phyloP scores from a whole-genome alignment of 1,284 basidiomycete genomes.

The Trametes sp. region DNA sequence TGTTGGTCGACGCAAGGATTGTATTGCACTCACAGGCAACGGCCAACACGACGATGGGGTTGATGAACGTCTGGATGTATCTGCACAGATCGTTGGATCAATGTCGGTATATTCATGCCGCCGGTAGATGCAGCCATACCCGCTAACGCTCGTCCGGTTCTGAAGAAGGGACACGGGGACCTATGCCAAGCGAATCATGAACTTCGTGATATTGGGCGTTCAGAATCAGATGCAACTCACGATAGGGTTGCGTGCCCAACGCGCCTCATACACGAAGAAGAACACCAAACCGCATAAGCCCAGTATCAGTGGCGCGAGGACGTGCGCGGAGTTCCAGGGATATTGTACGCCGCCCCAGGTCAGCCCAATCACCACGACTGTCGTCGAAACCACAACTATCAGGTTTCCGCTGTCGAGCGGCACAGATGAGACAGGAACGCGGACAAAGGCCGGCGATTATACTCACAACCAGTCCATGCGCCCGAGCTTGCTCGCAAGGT shows the following conservation, averaged over 20 bases:
- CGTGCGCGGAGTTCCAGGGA: conserved; percentile 20
- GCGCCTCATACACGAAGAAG: conserved; percentile 22
- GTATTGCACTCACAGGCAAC: conserved; percentile 15
- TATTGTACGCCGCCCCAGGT: conserved; percentile 25
- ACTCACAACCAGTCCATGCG: conserved; percentile 48
- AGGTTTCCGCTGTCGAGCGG: conserved; percentile 12
- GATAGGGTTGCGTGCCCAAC: conserved; percentile 6
- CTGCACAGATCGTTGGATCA: not conserved
- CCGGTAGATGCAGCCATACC: conserved; percentile 20
- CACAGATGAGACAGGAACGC: not conserved
- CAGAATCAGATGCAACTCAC: not conserved
- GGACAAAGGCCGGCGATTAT: not conserved
- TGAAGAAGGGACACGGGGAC: conserved; percentile 42
- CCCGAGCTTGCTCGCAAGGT: conserved; percentile 37
- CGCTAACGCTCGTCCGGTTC: conserved; percentile 42
- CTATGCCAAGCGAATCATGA: conserved; percentile 9
- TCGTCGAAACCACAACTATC: conserved; percentile 21
- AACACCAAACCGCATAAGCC: conserved; percentile 10
- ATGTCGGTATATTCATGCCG: not conserved
- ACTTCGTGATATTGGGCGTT: not conserved
- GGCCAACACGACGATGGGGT: conserved; percentile 25
- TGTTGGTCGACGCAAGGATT: not conserved
- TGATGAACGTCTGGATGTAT: conserved; percentile 33
- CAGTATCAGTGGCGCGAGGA: conserved; percentile 26
- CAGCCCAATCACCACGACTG: conserved; percentile 16